These are phyloP conservation scores for Rhodotorula diobovata DNA, from an alignment of 768 basidiomycete genomes.

Conservation along the genomic window DNA sequence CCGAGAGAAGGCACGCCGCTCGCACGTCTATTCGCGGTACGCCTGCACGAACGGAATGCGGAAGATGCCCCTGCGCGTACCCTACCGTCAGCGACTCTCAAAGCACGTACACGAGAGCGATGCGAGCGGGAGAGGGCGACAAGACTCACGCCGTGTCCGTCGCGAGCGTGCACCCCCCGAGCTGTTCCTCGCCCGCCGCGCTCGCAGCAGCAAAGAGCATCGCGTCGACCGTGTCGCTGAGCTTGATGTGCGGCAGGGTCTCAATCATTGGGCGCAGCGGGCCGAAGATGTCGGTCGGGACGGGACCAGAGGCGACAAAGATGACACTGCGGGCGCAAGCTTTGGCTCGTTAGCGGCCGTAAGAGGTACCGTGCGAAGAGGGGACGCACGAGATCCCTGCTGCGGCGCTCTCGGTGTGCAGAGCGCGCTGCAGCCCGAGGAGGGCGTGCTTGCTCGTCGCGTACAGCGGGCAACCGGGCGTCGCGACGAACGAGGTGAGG, in stretches of 20 bases:
- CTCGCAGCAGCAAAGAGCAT: background rate
- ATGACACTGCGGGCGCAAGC: background rate
- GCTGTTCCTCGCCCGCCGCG: no score
- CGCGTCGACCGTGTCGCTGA: constrained; percentile 5
- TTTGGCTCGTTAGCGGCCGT: no score
- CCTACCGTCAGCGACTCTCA: no score
- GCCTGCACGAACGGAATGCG: background rate
- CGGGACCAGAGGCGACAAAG: background rate
- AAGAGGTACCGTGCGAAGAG: no score
- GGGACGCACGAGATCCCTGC: background rate
- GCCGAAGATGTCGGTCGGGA: constrained; percentile 9
- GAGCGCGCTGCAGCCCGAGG: background rate
- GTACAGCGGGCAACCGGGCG: background rate
- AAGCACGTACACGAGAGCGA: no score
- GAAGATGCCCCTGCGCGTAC: background rate
- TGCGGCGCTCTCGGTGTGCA: background rate
- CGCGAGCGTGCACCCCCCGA: background rate
- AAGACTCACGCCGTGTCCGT: background rate
- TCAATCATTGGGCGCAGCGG: background rate
- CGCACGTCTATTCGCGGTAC: background rate
- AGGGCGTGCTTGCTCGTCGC: background rate
- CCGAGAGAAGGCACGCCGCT: no score
- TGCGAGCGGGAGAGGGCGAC: no score
- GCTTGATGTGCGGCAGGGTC: background rate
- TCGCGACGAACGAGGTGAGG: background rate